These are phyloP conservation scores for Erodium moschatum DNA, from an alignment of 441 rosid genomes.

Conservation along the genomic window DNA sequence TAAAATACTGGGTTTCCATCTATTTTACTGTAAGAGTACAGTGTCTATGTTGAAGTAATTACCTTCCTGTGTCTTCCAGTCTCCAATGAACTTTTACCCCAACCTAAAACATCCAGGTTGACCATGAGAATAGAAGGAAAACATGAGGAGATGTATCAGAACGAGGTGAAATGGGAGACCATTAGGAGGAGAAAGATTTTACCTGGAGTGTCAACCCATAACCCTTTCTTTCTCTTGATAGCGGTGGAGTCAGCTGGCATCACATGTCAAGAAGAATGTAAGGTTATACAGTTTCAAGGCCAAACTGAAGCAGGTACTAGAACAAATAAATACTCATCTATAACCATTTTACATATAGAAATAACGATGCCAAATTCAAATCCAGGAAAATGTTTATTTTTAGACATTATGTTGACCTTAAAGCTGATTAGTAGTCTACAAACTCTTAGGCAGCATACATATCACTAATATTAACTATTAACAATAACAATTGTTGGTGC, in stretches of 20 bases:
- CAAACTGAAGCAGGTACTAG: not conserved
- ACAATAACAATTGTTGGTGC: not conserved
- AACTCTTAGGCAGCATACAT: not conserved
- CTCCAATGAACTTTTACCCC: conserved; percentile 25
- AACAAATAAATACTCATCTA: not conserved
- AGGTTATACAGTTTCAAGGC: not conserved
- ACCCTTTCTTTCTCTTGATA: conserved; percentile 23
- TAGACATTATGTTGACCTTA: not conserved
- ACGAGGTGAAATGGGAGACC: not conserved
- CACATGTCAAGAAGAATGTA: conserved; percentile 17
- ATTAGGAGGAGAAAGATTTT: conserved; percentile 9
- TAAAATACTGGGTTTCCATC: no score
- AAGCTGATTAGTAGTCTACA: conserved; percentile 11
- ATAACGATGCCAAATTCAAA: conserved; percentile 7
- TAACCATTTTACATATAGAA: not conserved
- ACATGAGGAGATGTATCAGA: conserved; percentile 10
- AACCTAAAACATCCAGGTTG: conserved; percentile 25
- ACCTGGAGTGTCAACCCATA: conserved; percentile 30
- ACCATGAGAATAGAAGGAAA: conserved; percentile 11
- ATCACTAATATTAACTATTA: not conserved
- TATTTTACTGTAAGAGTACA: not conserved
- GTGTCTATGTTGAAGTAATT: conserved; percentile 11
- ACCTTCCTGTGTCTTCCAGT: conserved; percentile 38
- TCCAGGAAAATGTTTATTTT: not conserved
- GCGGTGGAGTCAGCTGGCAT: conserved; percentile 26